A percentile compares a stretch with the other conserved stretches of the same genome.
Evolutionary conservation across 1,284 basidiomycete species (phyloP).

Genomic region (Rhizoctonia solani): DNA sequence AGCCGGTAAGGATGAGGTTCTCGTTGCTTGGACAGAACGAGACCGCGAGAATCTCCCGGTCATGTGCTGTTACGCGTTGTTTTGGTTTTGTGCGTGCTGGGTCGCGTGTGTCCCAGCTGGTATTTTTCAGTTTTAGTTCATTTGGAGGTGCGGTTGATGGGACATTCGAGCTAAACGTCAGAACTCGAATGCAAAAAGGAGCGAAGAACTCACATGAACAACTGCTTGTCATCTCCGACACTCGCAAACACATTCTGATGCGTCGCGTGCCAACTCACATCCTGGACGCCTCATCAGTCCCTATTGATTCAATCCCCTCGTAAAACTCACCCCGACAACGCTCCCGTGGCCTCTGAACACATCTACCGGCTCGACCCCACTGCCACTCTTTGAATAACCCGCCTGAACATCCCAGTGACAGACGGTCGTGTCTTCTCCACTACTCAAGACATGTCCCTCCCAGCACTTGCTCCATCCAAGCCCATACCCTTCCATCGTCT

Average conservation of each 20-base stretch:
- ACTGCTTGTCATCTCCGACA: slow-evolving; percentile 94
- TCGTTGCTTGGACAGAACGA: slow-evolving; percentile 86
- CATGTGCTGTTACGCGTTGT: slow-evolving; percentile 82
- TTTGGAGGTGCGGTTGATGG: no score
- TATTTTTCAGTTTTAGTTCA: slow-evolving; percentile 34
- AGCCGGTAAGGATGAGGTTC: slow-evolving; percentile 89
- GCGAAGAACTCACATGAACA: slow-evolving; percentile 74
- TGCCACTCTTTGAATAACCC: slow-evolving; percentile 80
- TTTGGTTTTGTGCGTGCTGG: slow-evolving; percentile 63
- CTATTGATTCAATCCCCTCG: not conserved
- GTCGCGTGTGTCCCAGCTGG: slow-evolving; percentile 90
- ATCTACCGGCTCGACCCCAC: slow-evolving; percentile 77
- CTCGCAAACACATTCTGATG: slow-evolving; percentile 89
- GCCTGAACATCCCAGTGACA: slow-evolving; percentile 78
- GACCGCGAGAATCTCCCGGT: slow-evolving; percentile 88
- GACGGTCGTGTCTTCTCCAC: slow-evolving; percentile 94
- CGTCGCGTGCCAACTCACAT: slow-evolving; percentile 93
- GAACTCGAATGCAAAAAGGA: no score
- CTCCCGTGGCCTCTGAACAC: slow-evolving; percentile 88
- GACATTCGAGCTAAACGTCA: no score
- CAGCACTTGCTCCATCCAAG: slow-evolving; percentile 81
- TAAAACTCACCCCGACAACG: slow-evolving; percentile 77
- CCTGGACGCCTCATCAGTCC: slow-evolving; percentile 54
- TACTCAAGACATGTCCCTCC: slow-evolving; percentile 84
- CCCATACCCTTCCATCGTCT: slow-evolving; percentile 92